These are phyloP conservation scores for Phytophthora quininea DNA, from an alignment of 352 stramenopile genomes.

Conservation along the genomic window DNA sequence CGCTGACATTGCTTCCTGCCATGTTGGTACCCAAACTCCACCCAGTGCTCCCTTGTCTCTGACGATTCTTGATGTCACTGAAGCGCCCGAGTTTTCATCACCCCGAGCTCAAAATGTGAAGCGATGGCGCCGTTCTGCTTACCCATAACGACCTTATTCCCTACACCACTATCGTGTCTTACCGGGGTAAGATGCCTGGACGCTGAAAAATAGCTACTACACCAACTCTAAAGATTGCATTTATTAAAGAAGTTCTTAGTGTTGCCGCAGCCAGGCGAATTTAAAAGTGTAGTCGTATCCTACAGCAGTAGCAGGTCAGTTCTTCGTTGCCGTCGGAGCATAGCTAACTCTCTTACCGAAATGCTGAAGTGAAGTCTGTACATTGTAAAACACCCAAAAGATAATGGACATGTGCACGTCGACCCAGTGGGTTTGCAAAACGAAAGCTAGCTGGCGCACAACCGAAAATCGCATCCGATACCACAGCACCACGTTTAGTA, in stretches of 20 bases:
- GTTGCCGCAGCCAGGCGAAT: constrained; percentile 14
- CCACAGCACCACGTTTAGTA: constrained; percentile 8
- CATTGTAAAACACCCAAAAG: constrained; percentile 33
- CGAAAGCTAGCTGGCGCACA: constrained; percentile 16
- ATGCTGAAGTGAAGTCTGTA: constrained; percentile 29
- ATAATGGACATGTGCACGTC: constrained; percentile 7
- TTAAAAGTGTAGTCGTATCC: constrained; percentile 16
- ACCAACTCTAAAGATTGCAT: too few relatives aligned
- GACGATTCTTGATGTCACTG: constrained; percentile 3
- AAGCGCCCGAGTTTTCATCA: too few relatives aligned
- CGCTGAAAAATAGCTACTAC: too few relatives aligned
- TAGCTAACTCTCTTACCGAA: constrained; percentile 13
- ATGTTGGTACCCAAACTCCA: constrained; percentile 23
- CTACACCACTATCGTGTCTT: too few relatives aligned
- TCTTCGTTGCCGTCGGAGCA: too few relatives aligned
- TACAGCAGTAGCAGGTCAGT: constrained; percentile 1
- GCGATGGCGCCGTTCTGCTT: too few relatives aligned
- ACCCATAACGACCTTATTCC: too few relatives aligned
- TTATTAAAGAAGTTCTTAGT: background rate
- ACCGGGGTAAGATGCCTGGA: too few relatives aligned
- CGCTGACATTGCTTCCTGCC: constrained; percentile 23
- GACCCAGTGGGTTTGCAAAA: constrained; percentile 11
- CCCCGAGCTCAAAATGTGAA: too few relatives aligned
- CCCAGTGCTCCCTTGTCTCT: constrained; percentile 3
- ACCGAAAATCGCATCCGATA: constrained; percentile 6